Conservation (phyloP, 225 moss, liverwort and hornwort species). For the Neckera pumila region DNA sequence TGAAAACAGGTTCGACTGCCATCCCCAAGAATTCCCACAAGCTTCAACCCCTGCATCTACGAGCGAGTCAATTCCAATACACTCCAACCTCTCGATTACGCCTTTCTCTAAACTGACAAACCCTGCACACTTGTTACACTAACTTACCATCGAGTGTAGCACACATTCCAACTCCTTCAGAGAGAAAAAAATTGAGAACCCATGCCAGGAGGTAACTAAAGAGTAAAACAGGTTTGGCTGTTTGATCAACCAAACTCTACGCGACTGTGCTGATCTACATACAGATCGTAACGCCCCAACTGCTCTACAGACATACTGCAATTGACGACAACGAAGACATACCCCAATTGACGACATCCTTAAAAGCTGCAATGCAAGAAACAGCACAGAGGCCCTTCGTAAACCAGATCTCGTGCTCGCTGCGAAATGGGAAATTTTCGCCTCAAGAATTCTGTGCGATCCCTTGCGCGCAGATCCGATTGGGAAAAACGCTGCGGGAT, state of each 20-base stretch:
- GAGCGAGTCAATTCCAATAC: not conserved
- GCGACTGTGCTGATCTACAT: not conserved
- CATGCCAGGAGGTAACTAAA: not conserved
- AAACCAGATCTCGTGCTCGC: not conserved
- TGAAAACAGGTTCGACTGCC: not conserved
- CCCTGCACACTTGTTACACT: not conserved
- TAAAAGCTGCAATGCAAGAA: not conserved
- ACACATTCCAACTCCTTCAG: not conserved
- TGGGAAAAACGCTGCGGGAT: not conserved
- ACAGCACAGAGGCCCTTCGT: not conserved
- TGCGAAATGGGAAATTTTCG: not conserved
- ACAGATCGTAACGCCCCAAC: not conserved
- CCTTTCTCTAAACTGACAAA: not conserved
- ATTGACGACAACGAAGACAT: not conserved
- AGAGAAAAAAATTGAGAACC: not conserved
- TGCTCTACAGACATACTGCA: not conserved
- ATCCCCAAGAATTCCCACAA: not conserved
- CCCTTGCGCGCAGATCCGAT: not conserved
- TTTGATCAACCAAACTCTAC: not conserved
- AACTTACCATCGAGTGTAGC: not conserved
- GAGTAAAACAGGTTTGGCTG: not conserved
- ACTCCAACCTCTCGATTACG: not conserved
- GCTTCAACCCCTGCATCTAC: not conserved
- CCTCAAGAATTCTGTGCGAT: not conserved
- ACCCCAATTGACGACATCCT: not conserved